Evolutionary conservation across 225 moss, liverwort and hornwort genomes (phyloP).

Genomic region (Asterella californica): DNA sequence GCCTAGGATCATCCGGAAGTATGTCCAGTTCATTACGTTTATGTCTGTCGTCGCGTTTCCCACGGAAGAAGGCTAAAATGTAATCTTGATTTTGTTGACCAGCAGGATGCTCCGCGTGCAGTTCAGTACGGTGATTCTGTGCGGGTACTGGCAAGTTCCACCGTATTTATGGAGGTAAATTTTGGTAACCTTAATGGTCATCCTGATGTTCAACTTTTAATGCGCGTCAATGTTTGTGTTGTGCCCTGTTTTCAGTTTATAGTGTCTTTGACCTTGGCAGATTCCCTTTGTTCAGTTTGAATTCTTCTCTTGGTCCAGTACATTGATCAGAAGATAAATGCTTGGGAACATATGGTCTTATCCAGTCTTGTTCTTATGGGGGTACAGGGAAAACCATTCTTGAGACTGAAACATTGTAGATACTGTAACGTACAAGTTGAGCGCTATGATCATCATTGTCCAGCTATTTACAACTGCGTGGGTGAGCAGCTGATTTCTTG

Average conservation of each 20-base stretch:
- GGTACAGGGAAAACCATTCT: conserved; percentile 14
- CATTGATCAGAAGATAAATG: not conserved
- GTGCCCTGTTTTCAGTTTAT: not conserved
- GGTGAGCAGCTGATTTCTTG: conserved; percentile 8
- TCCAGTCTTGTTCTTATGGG: not conserved
- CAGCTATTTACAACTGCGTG: conserved; percentile 35
- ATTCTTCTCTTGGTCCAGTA: not conserved
- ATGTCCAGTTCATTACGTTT: not conserved
- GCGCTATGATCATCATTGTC: conserved; percentile 37
- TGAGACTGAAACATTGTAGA: conserved; percentile 29
- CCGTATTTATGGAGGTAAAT: not conserved
- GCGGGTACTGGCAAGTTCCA: not conserved
- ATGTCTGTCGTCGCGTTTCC: not conserved
- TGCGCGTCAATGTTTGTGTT: not conserved
- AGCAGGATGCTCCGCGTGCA: conserved; percentile 15
- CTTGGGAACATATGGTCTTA: not conserved
- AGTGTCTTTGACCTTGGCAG: not conserved
- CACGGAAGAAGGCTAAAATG: not conserved
- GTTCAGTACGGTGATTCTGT: conserved; percentile 6
- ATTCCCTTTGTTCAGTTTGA: not conserved
- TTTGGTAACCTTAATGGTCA: not conserved
- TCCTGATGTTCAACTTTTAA: not conserved
- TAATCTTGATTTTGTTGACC: conserved; percentile 5
- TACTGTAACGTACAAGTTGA: conserved; percentile 27
- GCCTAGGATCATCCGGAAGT: not conserved